phyloP scores from a whole-genome alignment of 768 basidiomycete genomes.

The Auriscalpium microsporum region DNA sequence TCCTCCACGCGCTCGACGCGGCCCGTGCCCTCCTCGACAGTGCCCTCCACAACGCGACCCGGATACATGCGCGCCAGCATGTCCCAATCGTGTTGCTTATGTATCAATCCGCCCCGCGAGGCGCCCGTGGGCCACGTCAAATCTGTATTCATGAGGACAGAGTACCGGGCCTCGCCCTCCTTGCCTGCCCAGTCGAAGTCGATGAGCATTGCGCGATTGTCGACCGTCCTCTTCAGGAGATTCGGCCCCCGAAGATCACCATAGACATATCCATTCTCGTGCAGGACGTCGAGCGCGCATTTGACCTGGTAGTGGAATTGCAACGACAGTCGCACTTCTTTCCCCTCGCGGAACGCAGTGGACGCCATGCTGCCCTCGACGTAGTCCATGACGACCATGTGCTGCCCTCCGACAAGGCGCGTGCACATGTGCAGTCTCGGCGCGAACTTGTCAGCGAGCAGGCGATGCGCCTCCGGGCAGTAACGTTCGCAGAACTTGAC shows the following conservation, averaged over 20 bases:
- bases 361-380: slow-evolving; percentile 15
- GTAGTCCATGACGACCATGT: slow-evolving; percentile 35
- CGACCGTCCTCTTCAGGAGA: slow-evolving; percentile 18
- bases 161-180: slow-evolving; percentile 15
- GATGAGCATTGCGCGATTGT: slow-evolving; percentile 18
- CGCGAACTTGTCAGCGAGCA: slow-evolving; percentile 25
- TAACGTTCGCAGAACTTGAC: slow-evolving; percentile 33
- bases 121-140: neutral
- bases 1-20: too few relatives aligned
- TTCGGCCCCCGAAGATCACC: slow-evolving; percentile 31
- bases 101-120: neutral
- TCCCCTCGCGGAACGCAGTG: neutral
- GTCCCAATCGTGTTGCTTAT: neutral
- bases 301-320: slow-evolving; percentile 17
- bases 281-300: slow-evolving; percentile 17
- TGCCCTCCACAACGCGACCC: too few relatives aligned
- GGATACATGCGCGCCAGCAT: neutral
- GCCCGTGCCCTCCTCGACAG: too few relatives aligned
- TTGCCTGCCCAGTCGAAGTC: slow-evolving; percentile 34
- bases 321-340: neutral
- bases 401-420: neutral
- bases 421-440: slow-evolving; percentile 15
- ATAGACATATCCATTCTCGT: slow-evolving; percentile 26
- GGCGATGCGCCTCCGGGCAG: slow-evolving; percentile 22
- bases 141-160: neutral